phyloP scores from a whole-genome alignment of 768 basidiomycete genomes.

The Porphyrellus cyaneotinctus region DNA sequence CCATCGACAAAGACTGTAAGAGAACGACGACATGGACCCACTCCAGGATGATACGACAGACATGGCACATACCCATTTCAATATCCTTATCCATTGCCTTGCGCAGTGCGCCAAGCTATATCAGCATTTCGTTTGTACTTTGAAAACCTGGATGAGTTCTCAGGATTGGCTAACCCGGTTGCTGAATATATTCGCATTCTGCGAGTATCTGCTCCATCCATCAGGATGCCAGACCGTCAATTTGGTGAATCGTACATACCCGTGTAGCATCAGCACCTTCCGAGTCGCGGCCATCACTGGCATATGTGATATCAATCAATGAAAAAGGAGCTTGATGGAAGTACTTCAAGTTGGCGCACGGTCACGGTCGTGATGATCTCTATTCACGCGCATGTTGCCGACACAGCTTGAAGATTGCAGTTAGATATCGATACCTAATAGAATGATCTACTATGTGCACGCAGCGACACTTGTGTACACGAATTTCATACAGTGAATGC shows the following conservation, averaged over 20 bases:
- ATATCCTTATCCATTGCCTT: slow-evolving; percentile 63
- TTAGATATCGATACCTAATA: too few species aligned
- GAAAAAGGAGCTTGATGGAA: background rate
- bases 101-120: slow-evolving; percentile 66
- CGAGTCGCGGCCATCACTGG: slow-evolving; percentile 21
- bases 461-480: background rate
- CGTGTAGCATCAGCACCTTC: slow-evolving; percentile 46
- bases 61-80: slow-evolving; percentile 51
- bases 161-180: slow-evolving; percentile 51
- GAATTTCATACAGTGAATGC: slow-evolving; percentile 1
- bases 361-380: background rate
- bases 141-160: background rate
- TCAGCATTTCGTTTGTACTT: background rate
- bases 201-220: slow-evolving; percentile 50
- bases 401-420: too few species aligned
- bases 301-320: background rate
- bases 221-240: background rate
- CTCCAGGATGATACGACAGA: background rate
- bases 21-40: background rate
- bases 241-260: slow-evolving; percentile 24
- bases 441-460: background rate
- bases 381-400: too few species aligned
- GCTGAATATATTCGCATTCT: slow-evolving; percentile 66
- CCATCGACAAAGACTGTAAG: slow-evolving; percentile 73
- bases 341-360: background rate